These are phyloP conservation scores for Graphilbum ipis-grandicollis DNA, from an alignment of 2,329 filamentous ascomycete species.

Conservation along the genomic window DNA sequence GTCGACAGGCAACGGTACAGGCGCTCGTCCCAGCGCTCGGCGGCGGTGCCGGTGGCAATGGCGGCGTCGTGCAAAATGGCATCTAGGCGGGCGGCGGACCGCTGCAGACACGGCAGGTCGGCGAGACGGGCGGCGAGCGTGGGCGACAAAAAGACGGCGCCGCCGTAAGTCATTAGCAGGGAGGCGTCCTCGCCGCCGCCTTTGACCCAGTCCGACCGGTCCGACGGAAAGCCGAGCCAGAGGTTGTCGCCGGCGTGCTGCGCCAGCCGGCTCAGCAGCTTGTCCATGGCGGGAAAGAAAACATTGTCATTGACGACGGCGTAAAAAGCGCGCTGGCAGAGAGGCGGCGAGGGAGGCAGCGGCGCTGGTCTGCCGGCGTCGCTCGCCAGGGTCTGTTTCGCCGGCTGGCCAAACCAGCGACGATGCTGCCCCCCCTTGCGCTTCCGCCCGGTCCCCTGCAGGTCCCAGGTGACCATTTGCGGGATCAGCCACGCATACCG, in stretches of 20 bases:
- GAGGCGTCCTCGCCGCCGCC: conserved; percentile 1
- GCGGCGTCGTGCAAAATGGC: neutral
- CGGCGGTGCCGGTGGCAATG: conserved; percentile 6
- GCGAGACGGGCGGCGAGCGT: conserved; percentile 17
- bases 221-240: conserved; percentile 26
- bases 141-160: conserved; percentile 23
- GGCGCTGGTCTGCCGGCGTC: neutral
- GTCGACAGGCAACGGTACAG: conserved; percentile 22
- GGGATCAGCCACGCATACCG: conserved; percentile 7
- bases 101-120: conserved; percentile 19
- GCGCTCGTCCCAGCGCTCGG: conserved; percentile 21
- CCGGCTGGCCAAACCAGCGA: too few species aligned
- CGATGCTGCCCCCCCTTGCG: neutral
- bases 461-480: conserved; percentile 1
- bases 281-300: conserved; percentile 25
- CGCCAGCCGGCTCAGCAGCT: conserved; percentile 21
- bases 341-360: neutral
- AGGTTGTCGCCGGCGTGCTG: conserved; percentile 14
- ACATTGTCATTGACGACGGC: conserved; percentile 27
- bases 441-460: neutral
- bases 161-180: conserved; percentile 22
- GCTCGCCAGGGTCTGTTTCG: too few species aligned
- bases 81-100: conserved; percentile 1
- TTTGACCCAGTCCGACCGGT: conserved; percentile 22
- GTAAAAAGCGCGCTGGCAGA: conserved; percentile 15